Evolutionary conservation across 2,329 filamentous ascomycete genomes (phyloP), one percentile per base, ranked within the genome.

Genomic region (Pseudopyrenochaeta lycopersici): DNA sequence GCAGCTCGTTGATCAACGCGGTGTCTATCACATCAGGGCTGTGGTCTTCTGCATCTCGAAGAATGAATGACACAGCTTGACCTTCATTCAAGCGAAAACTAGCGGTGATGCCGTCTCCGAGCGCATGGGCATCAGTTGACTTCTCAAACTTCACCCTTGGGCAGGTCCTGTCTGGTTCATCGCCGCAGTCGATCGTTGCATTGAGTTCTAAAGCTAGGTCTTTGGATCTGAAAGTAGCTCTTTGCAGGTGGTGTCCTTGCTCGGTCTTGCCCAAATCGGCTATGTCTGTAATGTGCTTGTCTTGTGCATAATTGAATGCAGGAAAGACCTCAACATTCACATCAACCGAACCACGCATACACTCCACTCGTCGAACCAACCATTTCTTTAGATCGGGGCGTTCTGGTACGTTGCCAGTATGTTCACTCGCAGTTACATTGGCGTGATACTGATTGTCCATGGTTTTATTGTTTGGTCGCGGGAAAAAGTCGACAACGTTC

Each of bases 401-500:
- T 20, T 71, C 66, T 4, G 63, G 47, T 12, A 71, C 60, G 47
- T 64, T 61, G 15, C 67, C 67, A 38, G 56, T 67, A n/a, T 70
- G 63, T 14, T 66, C 58, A 32, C 66, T 66, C 7, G 55, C 49
- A 18, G 70, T 40, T 7, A 64, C 66, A 12, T 62, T 62, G 14
- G 55, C 56, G 21, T 71, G 67, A 11, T 66, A 65, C 18, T 66
- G 56, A 15, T 85, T 73, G 23, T 87, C 81, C 35, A 78, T 78
- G 29, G 82, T 81, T 45, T 82, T 85, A 67, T 68, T 62, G 46
- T 85, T 87, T 10, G 89, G 88, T 1, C 90, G 82, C 0, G 89
- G 89, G 61, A 92, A 91, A 76, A 91, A 92, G 71, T 92, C 90
- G 14, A 90, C 80, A 27, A 92, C 72, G 49, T 90, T 88, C 10